A percentile compares a stretch with the other conserved stretches of the same genome.
These are phyloP conservation scores for Schizonepeta tenuifolia DNA, from an alignment of 257 asterid species.

Conservation along the genomic window DNA sequence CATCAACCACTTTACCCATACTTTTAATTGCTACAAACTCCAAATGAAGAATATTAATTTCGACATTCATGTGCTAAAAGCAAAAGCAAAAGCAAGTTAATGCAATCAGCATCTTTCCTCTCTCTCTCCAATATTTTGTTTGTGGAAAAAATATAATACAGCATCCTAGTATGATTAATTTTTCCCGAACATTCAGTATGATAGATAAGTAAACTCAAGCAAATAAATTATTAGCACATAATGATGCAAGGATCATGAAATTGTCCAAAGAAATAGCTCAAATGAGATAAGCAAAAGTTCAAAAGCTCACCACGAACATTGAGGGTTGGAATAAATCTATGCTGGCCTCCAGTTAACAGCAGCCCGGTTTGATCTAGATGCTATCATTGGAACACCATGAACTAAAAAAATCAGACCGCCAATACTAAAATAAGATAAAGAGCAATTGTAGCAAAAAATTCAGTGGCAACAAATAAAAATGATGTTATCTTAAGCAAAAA, in stretches of 20 bases:
- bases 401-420: slow-evolving; percentile 32
- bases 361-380: slow-evolving; percentile 44
- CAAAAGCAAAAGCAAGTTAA: slow-evolving; percentile 20
- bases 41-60: slow-evolving; percentile 5
- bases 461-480: background rate
- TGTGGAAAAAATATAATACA: background rate
- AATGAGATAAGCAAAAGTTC: background rate
- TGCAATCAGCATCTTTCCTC: background rate
- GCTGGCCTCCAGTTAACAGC: slow-evolving; percentile 47
- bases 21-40: slow-evolving; percentile 23
- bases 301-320: slow-evolving; percentile 32
- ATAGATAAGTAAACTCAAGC: background rate
- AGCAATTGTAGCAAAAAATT: background rate
- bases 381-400: slow-evolving; percentile 47
- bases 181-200: background rate
- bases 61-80: slow-evolving; percentile 10
- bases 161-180: background rate
- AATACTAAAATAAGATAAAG: slow-evolving; percentile 21
- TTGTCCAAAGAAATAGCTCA: background rate
- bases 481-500: slow-evolving; percentile 24
- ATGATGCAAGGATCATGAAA: slow-evolving; percentile 14
- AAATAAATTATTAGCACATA: slow-evolving; percentile 8
- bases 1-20: background rate
- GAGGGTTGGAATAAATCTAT: slow-evolving; percentile 30
- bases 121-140: background rate